Conservation (phyloP, 1,284 basidiomycete genomes). For the Ceratobasidium papillatum region DNA sequence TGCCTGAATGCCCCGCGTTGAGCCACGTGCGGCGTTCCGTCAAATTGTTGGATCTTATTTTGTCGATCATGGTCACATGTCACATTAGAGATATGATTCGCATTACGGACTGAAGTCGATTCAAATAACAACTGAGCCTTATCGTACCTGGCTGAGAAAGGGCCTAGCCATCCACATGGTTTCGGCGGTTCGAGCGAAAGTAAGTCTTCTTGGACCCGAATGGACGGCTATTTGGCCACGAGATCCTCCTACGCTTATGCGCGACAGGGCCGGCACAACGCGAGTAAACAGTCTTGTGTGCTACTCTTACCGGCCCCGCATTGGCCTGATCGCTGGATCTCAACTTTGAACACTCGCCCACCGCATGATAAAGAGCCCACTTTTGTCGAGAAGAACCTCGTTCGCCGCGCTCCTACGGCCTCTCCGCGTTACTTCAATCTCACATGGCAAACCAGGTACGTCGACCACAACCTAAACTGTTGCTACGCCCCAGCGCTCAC, state of each 20-base stretch:
- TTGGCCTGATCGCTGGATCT: slow-evolving; percentile 37
- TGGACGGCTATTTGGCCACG: slow-evolving; percentile 25
- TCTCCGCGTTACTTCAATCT: slow-evolving; percentile 27
- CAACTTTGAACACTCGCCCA: slow-evolving; percentile 28
- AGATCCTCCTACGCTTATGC: slow-evolving; percentile 35
- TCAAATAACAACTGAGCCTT: slow-evolving; percentile 37
- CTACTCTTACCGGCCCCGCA: slow-evolving; percentile 32
- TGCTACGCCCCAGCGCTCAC: slow-evolving; percentile 18
- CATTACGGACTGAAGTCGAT: slow-evolving; percentile 19
- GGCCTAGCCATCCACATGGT: slow-evolving; percentile 40
- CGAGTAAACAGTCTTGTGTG: slow-evolving; percentile 28
- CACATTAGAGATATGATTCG: slow-evolving; percentile 25
- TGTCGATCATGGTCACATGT: slow-evolving; percentile 31
- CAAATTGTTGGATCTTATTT: slow-evolving; percentile 19
- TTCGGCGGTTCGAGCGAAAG: slow-evolving; percentile 28
- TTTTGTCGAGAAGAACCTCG: slow-evolving; percentile 24
- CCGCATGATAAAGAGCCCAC: slow-evolving; percentile 38
- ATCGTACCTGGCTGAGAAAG: slow-evolving; percentile 40
- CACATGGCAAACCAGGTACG: slow-evolving; percentile 38
- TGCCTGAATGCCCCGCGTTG: background rate
- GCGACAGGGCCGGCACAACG: slow-evolving; percentile 37
- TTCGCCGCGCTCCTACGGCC: slow-evolving; percentile 35
- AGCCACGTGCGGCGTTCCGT: slow-evolving; percentile 31
- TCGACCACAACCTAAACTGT: background rate
- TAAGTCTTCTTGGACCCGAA: slow-evolving; percentile 31